phyloP scores from a whole-genome alignment of 495 filamentous ascomycete species.

The Penicillium odoratum region DNA sequence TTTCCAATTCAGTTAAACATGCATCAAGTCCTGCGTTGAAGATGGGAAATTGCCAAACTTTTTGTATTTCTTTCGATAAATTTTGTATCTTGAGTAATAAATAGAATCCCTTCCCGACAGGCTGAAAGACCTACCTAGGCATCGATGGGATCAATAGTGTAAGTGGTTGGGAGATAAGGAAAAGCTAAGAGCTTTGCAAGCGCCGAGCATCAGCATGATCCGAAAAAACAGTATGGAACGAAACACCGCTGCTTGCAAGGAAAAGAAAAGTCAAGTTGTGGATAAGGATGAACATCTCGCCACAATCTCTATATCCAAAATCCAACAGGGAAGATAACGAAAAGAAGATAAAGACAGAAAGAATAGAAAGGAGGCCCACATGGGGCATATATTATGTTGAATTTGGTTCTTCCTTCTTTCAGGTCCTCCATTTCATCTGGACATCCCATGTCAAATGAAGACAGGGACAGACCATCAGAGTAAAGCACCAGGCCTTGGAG shows the following conservation, averaged over 20 bases:
- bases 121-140: neutral
- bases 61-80: conserved; percentile 12
- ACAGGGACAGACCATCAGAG: neutral
- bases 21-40: conserved; percentile 5
- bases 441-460: neutral
- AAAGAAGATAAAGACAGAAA: conserved; percentile 14
- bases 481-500: conserved; percentile 24
- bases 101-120: neutral
- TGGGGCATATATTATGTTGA: conserved; percentile 31
- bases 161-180: neutral
- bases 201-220: neutral
- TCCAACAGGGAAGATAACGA: conserved; percentile 4
- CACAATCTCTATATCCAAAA: conserved; percentile 14
- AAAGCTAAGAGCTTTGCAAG: neutral
- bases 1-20: neutral
- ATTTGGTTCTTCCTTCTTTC: conserved; percentile 32
- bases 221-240: neutral
- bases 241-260: conserved; percentile 13
- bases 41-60: neutral
- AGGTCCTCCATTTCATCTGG: conserved; percentile 7
- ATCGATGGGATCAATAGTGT: neutral
- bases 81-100: conserved; percentile 5
- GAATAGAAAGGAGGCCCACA: conserved; percentile 8
- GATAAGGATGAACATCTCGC: conserved; percentile 6
- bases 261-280: conserved; percentile 5